Percentiles rank a stretch among this genome's conserved stretches.
Evolutionary conservation across 495 filamentous ascomycete species (phyloP).

Genomic region (Hapsidospora chrysogenum): DNA sequence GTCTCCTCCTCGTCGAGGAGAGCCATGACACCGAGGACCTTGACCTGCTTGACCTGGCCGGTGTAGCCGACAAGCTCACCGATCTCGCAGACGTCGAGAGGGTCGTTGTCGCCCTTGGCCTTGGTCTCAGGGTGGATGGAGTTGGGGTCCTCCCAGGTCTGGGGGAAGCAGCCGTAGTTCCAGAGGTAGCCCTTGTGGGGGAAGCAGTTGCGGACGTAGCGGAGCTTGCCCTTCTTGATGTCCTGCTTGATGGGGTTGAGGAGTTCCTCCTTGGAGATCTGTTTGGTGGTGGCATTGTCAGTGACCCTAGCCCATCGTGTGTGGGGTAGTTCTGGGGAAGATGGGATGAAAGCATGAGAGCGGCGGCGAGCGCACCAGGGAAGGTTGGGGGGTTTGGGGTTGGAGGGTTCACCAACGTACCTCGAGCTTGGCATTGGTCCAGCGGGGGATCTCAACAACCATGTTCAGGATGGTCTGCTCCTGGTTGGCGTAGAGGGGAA

Average conservation of each 20-base stretch:
- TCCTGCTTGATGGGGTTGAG: constrained; percentile 96
- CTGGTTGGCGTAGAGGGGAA: constrained; percentile 90
- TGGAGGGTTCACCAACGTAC: constrained; percentile 34
- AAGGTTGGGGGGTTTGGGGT: constrained; percentile 2
- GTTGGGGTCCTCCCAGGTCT: constrained; percentile 99
- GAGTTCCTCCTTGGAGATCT: constrained; percentile 95
- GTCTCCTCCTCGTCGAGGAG: constrained; percentile 99
- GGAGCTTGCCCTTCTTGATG: constrained; percentile 80
- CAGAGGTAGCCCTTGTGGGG: constrained; percentile 99
- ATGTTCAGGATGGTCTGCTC: constrained; percentile 95
- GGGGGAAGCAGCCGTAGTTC: constrained; percentile 99
- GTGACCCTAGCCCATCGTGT: constrained; percentile 1
- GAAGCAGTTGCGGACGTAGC: constrained; percentile 99
- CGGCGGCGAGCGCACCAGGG: neutral
- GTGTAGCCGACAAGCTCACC: constrained; percentile 91
- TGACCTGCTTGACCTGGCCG: constrained; percentile 98
- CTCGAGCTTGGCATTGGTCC: constrained; percentile 99
- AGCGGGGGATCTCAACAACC: constrained; percentile 97
- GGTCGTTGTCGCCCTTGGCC: constrained; percentile 99
- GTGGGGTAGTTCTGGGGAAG: too few relatives aligned
- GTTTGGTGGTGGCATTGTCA: constrained; percentile 9
- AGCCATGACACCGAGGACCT: constrained; percentile 98
- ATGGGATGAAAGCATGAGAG: constrained; percentile 1
- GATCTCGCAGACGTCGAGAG: constrained; percentile 98
- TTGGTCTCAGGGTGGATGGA: constrained; percentile 94